Conservation (phyloP, 2,329 filamentous ascomycete genomes). For the Apiospora kogelbergensis region DNA sequence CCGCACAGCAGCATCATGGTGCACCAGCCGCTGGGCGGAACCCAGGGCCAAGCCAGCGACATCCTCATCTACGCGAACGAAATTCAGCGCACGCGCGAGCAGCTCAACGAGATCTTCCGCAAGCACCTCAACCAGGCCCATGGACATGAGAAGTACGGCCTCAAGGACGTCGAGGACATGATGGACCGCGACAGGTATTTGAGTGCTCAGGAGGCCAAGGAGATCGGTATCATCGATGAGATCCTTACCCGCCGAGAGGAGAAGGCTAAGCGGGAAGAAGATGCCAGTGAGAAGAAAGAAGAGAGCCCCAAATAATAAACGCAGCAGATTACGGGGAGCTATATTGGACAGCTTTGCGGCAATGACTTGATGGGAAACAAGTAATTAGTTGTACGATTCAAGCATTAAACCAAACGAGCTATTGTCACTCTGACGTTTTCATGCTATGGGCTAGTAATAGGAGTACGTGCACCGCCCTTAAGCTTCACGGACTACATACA, state of each 20-base stretch:
- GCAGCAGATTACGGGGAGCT: no score
- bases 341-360: no score
- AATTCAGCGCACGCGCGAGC: conserved; percentile 81
- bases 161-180: conserved; percentile 85
- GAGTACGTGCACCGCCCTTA: neutral
- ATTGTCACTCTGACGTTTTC: neutral
- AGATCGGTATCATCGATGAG: conserved; percentile 89
- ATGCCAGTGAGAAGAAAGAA: conserved; percentile 13
- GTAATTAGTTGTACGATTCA: neutral
- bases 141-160: conserved; percentile 70
- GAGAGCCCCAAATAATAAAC: conserved; percentile 4
- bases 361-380: neutral
- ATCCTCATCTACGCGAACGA: conserved; percentile 98
- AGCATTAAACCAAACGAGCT: neutral
- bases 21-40: conserved; percentile 85
- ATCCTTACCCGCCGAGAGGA: conserved; percentile 68
- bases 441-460: neutral
- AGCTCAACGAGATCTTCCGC: conserved; percentile 89
- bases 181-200: conserved; percentile 98
- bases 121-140: conserved; percentile 78
- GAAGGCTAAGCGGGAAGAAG: conserved; percentile 31
- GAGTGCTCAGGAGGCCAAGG: conserved; percentile 82
- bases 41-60: conserved; percentile 67
- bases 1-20: conserved; percentile 97
- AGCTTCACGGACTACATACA: neutral